phyloP scores from a whole-genome alignment of 1,284 basidiomycete species.

The Vanrija humicola region DNA sequence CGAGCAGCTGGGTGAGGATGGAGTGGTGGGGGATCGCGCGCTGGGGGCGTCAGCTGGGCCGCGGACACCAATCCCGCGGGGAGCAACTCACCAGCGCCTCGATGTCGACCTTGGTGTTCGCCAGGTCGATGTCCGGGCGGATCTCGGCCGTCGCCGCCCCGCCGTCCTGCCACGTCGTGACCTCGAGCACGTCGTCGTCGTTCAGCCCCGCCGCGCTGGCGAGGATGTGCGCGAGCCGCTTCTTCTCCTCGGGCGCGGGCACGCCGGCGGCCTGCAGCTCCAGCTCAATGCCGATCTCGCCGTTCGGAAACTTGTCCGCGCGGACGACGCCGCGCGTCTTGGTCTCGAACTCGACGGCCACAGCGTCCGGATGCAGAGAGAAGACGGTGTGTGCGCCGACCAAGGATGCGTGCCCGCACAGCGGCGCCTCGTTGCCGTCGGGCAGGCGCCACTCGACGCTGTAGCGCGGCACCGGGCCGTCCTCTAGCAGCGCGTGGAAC shows the following conservation, averaged over 20 bases:
- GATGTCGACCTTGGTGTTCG: background rate
- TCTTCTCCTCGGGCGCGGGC: background rate
- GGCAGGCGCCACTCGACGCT: constrained; percentile 34
- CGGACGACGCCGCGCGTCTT: constrained; percentile 19
- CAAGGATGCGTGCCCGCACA: constrained; percentile 36
- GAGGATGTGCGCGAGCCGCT: background rate
- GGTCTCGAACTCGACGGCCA: constrained; percentile 19
- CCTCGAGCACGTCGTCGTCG: constrained; percentile 1
- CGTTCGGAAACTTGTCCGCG: constrained; percentile 1
- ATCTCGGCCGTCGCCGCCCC: constrained; percentile 7
- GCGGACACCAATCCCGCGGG: too few relatives aligned
- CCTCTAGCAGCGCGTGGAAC: constrained; percentile 18
- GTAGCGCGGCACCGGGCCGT: constrained; percentile 11
- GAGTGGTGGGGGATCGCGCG: background rate
- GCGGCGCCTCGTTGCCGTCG: constrained; percentile 18
- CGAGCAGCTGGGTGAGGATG: constrained; percentile 7
- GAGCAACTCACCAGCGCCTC: background rate
- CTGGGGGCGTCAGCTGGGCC: background rate
- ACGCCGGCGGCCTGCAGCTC: background rate
- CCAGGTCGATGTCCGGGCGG: background rate
- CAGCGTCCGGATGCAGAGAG: constrained; percentile 17
- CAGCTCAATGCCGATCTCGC: background rate
- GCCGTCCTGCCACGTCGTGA: constrained; percentile 1
- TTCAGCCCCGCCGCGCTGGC: background rate
- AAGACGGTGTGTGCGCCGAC: constrained; percentile 17